A percentile compares a stretch with the other conserved stretches of the same genome.
Conservation (phyloP, 345 rosid species). For the Hibiscus syriacus region DNA sequence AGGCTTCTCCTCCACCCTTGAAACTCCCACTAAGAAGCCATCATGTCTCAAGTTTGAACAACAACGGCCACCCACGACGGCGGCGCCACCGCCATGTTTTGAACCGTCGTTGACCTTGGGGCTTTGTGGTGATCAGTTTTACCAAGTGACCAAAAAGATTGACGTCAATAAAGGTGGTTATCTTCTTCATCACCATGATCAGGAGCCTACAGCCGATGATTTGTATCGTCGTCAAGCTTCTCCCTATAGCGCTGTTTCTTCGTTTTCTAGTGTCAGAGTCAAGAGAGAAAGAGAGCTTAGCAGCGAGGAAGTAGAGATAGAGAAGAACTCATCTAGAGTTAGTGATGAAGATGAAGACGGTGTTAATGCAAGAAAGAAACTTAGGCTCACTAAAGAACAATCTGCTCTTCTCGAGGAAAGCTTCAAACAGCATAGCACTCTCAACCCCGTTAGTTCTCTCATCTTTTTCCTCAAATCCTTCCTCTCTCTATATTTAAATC, state of each 20-base stretch:
- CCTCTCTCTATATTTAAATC: not conserved
- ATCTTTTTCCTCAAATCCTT: not conserved
- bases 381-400: slow-evolving; percentile 85
- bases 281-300: slow-evolving; percentile 61
- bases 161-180: slow-evolving; percentile 17
- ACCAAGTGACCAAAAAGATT: slow-evolving; percentile 14
- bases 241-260: slow-evolving; percentile 49
- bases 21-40: slow-evolving; percentile 16
- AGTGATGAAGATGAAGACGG: slow-evolving; percentile 51
- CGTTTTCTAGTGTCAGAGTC: slow-evolving; percentile 44
- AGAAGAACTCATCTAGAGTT: slow-evolving; percentile 36
- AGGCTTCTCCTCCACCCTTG: slow-evolving; percentile 35
- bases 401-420: slow-evolving; percentile 92
- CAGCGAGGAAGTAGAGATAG: slow-evolving; percentile 52
- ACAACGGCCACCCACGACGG: not conserved
- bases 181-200: not conserved
- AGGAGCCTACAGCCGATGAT: slow-evolving; percentile 18
- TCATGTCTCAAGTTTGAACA: slow-evolving; percentile 14
- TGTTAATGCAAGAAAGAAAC: slow-evolving; percentile 77
- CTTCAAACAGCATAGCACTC: slow-evolving; percentile 92
- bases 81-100: not conserved
- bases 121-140: slow-evolving; percentile 37
- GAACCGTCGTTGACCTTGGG: slow-evolving; percentile 54
- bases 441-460: slow-evolving; percentile 66
- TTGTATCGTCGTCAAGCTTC: slow-evolving; percentile 55